phyloP scores from a whole-genome alignment of 2,329 filamentous ascomycete genomes.

The Malbranchea zuffiana region DNA sequence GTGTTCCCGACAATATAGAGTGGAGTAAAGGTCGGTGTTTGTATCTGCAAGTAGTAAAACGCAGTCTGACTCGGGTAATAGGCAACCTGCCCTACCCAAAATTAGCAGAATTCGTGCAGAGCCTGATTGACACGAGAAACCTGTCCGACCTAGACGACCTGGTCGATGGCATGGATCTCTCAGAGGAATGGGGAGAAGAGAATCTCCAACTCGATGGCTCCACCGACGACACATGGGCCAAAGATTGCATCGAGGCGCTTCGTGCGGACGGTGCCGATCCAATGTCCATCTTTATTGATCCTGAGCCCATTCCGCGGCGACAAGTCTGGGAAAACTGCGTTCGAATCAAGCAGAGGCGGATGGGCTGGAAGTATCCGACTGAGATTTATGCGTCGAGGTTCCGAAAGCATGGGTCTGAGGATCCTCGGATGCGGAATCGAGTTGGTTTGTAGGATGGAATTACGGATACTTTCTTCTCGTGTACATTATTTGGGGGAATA shows the following conservation, averaged over 20 bases:
- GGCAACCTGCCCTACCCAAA: slow-evolving; percentile 15
- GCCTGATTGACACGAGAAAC: slow-evolving; percentile 16
- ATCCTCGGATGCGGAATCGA: slow-evolving; percentile 2
- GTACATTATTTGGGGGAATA: too few species aligned
- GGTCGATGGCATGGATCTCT: slow-evolving; percentile 16
- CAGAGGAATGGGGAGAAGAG: slow-evolving; percentile 15
- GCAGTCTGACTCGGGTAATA: neutral
- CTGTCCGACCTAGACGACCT: slow-evolving; percentile 18
- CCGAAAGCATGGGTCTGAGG: slow-evolving; percentile 7
- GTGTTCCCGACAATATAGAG: slow-evolving; percentile 13
- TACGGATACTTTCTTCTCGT: too few species aligned
- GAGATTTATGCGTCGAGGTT: slow-evolving; percentile 10
- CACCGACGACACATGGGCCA: slow-evolving; percentile 3
- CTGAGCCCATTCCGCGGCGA: slow-evolving; percentile 2
- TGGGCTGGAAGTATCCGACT: slow-evolving; percentile 11
- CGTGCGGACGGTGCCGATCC: slow-evolving; percentile 1
- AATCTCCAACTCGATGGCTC: slow-evolving; percentile 7
- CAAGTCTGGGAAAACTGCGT: slow-evolving; percentile 7
- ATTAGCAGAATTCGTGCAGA: slow-evolving; percentile 15
- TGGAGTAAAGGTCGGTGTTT: slow-evolving; percentile 13
- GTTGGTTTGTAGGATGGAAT: slow-evolving; percentile 3
- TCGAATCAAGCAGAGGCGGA: slow-evolving; percentile 8
- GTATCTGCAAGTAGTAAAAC: slow-evolving; percentile 4
- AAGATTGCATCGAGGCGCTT: slow-evolving; percentile 3
- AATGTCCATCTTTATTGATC: slow-evolving; percentile 8